Conservation (phyloP, 2,329 filamentous ascomycete species). For the Aspergillus quadricinctus region DNA sequence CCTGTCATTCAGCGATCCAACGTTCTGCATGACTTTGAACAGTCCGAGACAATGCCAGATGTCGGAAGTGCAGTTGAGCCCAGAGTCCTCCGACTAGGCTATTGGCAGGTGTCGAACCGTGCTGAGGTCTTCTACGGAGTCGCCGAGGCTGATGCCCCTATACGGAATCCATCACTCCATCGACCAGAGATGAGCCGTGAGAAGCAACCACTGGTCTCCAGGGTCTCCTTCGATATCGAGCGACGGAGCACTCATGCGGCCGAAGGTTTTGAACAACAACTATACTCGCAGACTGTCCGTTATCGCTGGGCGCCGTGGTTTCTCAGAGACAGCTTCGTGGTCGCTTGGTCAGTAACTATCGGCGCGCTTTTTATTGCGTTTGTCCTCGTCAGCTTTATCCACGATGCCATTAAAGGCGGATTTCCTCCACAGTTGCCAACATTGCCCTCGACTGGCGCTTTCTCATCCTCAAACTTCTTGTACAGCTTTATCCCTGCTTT, state of each 20-base stretch:
- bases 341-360: slow-evolving; percentile 60
- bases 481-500: slow-evolving; percentile 64
- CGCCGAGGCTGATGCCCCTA: slow-evolving; percentile 57
- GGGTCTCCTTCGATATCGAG: slow-evolving; percentile 35
- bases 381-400: slow-evolving; percentile 73
- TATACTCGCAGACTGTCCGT: slow-evolving; percentile 52
- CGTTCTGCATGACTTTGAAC: slow-evolving; percentile 66
- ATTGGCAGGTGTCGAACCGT: slow-evolving; percentile 70
- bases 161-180: slow-evolving; percentile 41
- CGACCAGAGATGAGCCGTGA: slow-evolving; percentile 26
- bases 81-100: slow-evolving; percentile 70
- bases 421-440: slow-evolving; percentile 67
- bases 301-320: slow-evolving; percentile 74
- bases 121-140: slow-evolving; percentile 74
- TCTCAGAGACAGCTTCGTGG: slow-evolving; percentile 62
- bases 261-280: slow-evolving; percentile 47
- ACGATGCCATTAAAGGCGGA: slow-evolving; percentile 60
- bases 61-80: slow-evolving; percentile 48
- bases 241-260: slow-evolving; percentile 33
- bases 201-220: slow-evolving; percentile 27
- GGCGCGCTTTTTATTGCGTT: slow-evolving; percentile 64
- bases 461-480: slow-evolving; percentile 82
- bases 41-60: slow-evolving; percentile 57
- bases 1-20: slow-evolving; percentile 77
- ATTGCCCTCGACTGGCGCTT: slow-evolving; percentile 58